Conservation (phyloP, 2,329 filamentous ascomycete genomes). For the Xylaria arbuscula region DNA sequence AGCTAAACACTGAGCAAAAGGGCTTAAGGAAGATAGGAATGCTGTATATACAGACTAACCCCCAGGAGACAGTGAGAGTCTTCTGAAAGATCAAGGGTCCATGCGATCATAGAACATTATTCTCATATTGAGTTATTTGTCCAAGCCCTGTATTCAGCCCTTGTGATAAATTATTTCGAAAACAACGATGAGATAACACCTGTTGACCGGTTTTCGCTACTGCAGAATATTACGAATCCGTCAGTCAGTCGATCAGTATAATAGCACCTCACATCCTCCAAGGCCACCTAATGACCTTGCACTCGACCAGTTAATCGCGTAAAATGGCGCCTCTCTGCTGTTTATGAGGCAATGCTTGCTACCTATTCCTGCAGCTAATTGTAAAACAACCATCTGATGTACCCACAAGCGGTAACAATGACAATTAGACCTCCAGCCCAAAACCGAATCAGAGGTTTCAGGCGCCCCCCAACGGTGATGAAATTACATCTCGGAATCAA, state of each 20-base stretch:
- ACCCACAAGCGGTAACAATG: neutral
- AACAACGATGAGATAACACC: neutral
- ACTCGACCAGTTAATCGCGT: neutral
- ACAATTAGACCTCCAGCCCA: neutral
- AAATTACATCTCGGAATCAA: no score
- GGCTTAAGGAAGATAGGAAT: no score
- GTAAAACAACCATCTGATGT: neutral
- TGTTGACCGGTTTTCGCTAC: neutral
- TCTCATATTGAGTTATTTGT: no score
- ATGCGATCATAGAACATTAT: no score
- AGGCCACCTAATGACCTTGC: neutral
- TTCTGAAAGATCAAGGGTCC: no score
- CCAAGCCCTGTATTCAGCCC: no score
- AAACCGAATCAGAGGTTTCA: neutral
- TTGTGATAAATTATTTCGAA: neutral
- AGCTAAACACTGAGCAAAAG: no score
- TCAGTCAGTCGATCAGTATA: neutral
- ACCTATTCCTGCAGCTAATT: neutral
- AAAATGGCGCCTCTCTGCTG: neutral
- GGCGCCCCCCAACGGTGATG: no score
- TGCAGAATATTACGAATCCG: neutral
- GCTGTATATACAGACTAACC: no score
- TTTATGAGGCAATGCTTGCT: neutral
- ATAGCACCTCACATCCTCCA: neutral
- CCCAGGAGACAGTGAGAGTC: no score